phyloP scores from a whole-genome alignment of 176 grass and related monocot genomes.

The Eleusine indica region DNA sequence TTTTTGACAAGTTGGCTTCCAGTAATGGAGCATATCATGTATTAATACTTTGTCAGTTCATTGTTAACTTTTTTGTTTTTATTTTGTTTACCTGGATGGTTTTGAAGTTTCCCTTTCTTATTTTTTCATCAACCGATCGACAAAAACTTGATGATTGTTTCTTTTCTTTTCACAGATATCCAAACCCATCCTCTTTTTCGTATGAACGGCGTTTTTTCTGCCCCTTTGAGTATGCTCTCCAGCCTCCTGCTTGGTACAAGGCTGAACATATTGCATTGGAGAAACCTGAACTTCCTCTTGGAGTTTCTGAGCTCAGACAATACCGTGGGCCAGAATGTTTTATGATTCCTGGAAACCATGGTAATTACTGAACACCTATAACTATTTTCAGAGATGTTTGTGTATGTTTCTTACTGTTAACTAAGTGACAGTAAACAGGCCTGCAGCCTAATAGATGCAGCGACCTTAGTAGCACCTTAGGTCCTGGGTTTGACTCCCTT shows the following conservation, averaged over 20 bases:
- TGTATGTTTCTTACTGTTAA: slow-evolving; percentile 37
- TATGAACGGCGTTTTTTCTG: slow-evolving; percentile 93
- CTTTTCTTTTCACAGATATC: slow-evolving; percentile 62
- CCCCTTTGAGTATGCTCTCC: slow-evolving; percentile 92
- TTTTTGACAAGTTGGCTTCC: slow-evolving; percentile 19
- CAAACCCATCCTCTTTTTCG: slow-evolving; percentile 92
- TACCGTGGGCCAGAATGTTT: slow-evolving; percentile 94
- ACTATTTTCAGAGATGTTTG: slow-evolving; percentile 13
- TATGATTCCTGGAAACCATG: slow-evolving; percentile 98
- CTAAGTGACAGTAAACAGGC: background rate
- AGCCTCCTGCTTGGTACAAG: slow-evolving; percentile 88
- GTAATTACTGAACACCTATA: slow-evolving; percentile 41
- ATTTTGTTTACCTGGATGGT: slow-evolving; percentile 15
- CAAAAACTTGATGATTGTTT: slow-evolving; percentile 10
- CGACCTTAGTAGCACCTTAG: background rate
- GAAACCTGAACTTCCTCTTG: slow-evolving; percentile 92
- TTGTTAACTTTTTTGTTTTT: background rate
- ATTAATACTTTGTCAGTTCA: slow-evolving; percentile 12
- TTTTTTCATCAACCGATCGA: background rate
- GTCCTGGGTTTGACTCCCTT: background rate
- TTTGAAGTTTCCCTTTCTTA: slow-evolving; percentile 16
- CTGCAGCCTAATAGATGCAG: background rate
- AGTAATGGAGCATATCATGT: background rate
- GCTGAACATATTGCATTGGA: slow-evolving; percentile 88
- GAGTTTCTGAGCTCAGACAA: slow-evolving; percentile 68